Evolutionary conservation across 2,329 filamentous ascomycete genomes (phyloP).

Genomic region (Neofusicoccum umdonicola): DNA sequence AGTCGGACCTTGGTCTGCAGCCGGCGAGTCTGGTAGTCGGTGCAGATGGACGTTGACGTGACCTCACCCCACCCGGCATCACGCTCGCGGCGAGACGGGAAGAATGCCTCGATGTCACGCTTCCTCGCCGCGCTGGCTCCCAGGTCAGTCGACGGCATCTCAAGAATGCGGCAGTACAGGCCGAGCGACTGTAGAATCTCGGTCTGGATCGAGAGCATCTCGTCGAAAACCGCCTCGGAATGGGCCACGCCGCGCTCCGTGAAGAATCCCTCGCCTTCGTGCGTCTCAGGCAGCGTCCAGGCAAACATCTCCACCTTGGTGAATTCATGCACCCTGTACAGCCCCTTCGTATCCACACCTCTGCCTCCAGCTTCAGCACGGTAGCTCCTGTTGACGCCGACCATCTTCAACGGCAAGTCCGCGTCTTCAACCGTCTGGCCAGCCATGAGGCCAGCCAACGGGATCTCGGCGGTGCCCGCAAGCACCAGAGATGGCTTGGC

Average conservation of each 20-base stretch:
- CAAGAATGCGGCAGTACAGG: slow-evolving; percentile 81
- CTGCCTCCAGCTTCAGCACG: slow-evolving; percentile 90
- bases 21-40: slow-evolving; percentile 87
- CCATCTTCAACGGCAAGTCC: slow-evolving; percentile 72
- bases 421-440: slow-evolving; percentile 63
- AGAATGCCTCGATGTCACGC: slow-evolving; percentile 89
- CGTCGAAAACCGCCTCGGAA: slow-evolving; percentile 65
- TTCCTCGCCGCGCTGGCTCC: slow-evolving; percentile 86
- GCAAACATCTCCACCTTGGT: slow-evolving; percentile 98
- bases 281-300: slow-evolving; percentile 67
- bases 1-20: slow-evolving; percentile 71
- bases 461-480: slow-evolving; percentile 90
- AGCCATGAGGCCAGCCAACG: slow-evolving; percentile 86
- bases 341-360: slow-evolving; percentile 85
- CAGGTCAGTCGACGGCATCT: slow-evolving; percentile 87
- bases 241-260: slow-evolving; percentile 20
- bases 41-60: slow-evolving; percentile 85
- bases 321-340: slow-evolving; percentile 98
- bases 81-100: slow-evolving; percentile 70
- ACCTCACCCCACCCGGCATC: slow-evolving; percentile 88
- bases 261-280: slow-evolving; percentile 32
- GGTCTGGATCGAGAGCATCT: slow-evolving; percentile 83
- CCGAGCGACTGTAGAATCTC: slow-evolving; percentile 76
- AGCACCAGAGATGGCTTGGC: slow-evolving; percentile 68
- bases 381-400: slow-evolving; percentile 89